Evolutionary conservation across 169 alveolate species (phyloP).

Genomic region (Amoebophrya sp.): DNA sequence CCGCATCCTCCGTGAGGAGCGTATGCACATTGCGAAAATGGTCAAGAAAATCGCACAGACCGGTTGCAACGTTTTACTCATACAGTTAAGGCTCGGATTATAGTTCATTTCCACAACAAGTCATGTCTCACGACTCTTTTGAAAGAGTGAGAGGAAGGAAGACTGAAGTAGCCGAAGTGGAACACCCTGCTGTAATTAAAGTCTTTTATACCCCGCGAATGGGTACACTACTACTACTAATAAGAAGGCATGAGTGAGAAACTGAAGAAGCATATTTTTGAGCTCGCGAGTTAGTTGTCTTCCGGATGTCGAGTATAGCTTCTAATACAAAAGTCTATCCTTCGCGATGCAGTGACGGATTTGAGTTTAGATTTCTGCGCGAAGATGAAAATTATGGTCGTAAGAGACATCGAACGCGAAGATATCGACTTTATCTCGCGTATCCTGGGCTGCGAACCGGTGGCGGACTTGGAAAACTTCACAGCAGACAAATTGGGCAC

Average conservation of each 20-base stretch:
- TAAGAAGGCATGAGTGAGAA: too few species aligned
- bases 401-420: conserved; percentile 94
- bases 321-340: conserved; percentile 94
- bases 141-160: too few species aligned
- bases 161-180: too few species aligned
- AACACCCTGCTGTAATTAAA: too few species aligned
- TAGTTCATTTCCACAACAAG: too few species aligned
- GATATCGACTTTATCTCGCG: conserved; percentile 90
- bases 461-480: conserved; percentile 92
- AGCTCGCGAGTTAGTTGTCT: too few species aligned
- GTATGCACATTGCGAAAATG: conserved; percentile 77
- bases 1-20: conserved; percentile 94
- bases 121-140: too few species aligned
- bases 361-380: conserved; percentile 93
- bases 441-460: conserved; percentile 87
- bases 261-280: too few species aligned
- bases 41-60: conserved; percentile 91
- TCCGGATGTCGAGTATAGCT: too few species aligned
- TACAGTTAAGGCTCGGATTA: too few species aligned
- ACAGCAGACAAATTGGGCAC: conserved; percentile 89
- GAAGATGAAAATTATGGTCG: conserved; percentile 92
- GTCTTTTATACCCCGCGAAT: too few species aligned
- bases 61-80: conserved; percentile 95
- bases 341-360: conserved; percentile 95
- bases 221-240: too few species aligned